Conservation (phyloP, 495 filamentous ascomycete genomes). For the Jackrogersella minutella region DNA sequence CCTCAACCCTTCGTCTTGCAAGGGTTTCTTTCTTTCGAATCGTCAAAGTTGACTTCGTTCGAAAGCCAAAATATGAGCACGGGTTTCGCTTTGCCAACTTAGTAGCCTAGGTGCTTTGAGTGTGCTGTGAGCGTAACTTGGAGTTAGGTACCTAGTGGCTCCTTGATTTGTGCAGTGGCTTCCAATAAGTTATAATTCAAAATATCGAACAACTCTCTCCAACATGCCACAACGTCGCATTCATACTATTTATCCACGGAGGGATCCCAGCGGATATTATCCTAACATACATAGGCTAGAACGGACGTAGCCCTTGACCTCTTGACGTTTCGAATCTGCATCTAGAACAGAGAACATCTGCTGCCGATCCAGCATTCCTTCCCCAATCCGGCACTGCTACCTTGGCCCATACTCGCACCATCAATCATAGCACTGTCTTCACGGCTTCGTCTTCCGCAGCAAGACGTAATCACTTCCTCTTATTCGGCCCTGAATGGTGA, state of each 20-base stretch:
- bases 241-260: slow-evolving; percentile 36
- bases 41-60: slow-evolving; percentile 13
- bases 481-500: slow-evolving; percentile 17
- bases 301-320: slow-evolving; percentile 9
- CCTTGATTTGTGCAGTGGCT: neutral
- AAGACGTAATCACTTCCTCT: slow-evolving; percentile 21
- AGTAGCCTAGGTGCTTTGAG: slow-evolving; percentile 4
- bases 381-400: slow-evolving; percentile 13
- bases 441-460: slow-evolving; percentile 34
- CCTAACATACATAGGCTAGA: slow-evolving; percentile 38
- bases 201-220: slow-evolving; percentile 9
- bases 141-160: slow-evolving; percentile 19
- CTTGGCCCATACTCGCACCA: slow-evolving; percentile 26
- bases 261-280: slow-evolving; percentile 28
- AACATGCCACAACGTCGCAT: slow-evolving; percentile 29
- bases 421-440: slow-evolving; percentile 21
- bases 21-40: too few species aligned
- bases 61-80: neutral
- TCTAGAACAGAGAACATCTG: slow-evolving; percentile 31
- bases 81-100: neutral
- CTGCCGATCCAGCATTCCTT: slow-evolving; percentile 31
- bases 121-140: neutral
- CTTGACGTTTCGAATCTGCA: slow-evolving; percentile 29
- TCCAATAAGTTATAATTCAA: slow-evolving; percentile 14
- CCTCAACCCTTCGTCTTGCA: neutral